Evolutionary conservation across 2,329 filamentous ascomycete genomes (phyloP), one percentile per base, ranked within the genome.

Genomic region (Xylaria sp.): DNA sequence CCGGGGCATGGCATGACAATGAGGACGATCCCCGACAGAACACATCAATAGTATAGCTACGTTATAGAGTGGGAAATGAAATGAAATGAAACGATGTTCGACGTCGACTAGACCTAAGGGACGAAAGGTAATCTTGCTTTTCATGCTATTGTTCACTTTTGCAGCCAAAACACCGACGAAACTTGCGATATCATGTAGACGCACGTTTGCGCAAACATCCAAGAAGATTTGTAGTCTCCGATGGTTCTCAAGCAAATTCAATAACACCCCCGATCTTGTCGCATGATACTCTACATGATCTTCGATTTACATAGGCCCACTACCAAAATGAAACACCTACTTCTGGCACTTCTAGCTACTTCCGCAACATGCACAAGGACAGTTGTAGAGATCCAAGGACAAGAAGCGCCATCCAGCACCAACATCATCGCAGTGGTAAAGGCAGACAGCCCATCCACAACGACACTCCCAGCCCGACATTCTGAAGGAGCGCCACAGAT

Each of bases 251-350:
- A 33, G 15, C 15, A 33, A 28, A 31, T 53, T 28, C 7, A 38
- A 26, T 28, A 4, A 26, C 13, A 48, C 33, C 6, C 36, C 20
- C 20, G 20, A 26, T 26, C 23, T 28, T 5, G 7, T 28, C 23
- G 13, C 46, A 49, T 28, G 23, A 11, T 6, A 54, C 15, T 26
- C 15, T 26, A 2, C 15, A 20, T 23, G 23, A 23, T n/a, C 31
- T 6, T 56, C 10, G 11, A 42, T 3, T 15, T 26, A 9, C 17
- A 2, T 28, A 42, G 5, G 13, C 54, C n/a, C 6, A 38, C 1
- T 26, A 23, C n/a, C 48, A 60, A 56, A 44, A 67, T 67, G 65
- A 48, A 49, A 44, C 36, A 20, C 17, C 20, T 63, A 26, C 44
- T 67, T 17, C 49, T 64, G 5, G 9, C 48, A 0, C 49, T 60